Percentiles rank a stretch among this genome's conserved stretches.
Conservation (phyloP, 176 grass and related monocot species). For the Aegilops bicornis region DNA sequence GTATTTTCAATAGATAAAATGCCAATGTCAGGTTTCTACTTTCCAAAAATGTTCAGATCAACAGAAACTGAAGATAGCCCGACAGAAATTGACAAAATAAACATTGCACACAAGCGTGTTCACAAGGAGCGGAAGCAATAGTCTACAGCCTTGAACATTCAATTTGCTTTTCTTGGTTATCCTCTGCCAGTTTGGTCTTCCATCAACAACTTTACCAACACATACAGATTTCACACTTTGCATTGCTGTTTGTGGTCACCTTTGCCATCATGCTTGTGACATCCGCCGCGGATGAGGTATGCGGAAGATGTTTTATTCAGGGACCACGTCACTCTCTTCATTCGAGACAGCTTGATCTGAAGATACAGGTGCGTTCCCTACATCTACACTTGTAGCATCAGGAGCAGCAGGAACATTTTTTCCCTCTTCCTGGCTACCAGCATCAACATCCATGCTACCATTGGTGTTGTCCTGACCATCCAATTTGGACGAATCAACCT, state of each 20-base stretch:
- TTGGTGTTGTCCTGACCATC: background rate
- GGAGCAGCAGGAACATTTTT: background rate
- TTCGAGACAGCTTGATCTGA: background rate
- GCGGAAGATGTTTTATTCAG: background rate
- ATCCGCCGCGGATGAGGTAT: background rate
- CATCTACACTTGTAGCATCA: background rate
- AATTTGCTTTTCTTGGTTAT: background rate
- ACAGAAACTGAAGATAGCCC: background rate
- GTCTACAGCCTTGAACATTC: background rate
- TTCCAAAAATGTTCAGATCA: background rate
- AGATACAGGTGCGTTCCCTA: background rate
- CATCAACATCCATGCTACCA: background rate
- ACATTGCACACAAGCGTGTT: background rate
- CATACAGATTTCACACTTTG: background rate
- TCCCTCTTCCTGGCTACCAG: conserved; percentile 2
- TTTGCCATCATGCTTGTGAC: background rate
- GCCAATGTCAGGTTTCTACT: background rate
- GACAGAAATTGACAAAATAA: conserved; percentile 5
- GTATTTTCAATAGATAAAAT: background rate
- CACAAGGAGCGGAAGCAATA: background rate
- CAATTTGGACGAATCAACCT: background rate
- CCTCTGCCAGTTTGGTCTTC: background rate
- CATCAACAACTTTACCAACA: background rate
- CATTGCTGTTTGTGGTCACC: background rate
- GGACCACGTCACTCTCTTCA: background rate